Evolutionary conservation across 352 stramenopile species (phyloP), one percentile per base, ranked within the genome.

Genomic region (Globisporangium nagaii): DNA sequence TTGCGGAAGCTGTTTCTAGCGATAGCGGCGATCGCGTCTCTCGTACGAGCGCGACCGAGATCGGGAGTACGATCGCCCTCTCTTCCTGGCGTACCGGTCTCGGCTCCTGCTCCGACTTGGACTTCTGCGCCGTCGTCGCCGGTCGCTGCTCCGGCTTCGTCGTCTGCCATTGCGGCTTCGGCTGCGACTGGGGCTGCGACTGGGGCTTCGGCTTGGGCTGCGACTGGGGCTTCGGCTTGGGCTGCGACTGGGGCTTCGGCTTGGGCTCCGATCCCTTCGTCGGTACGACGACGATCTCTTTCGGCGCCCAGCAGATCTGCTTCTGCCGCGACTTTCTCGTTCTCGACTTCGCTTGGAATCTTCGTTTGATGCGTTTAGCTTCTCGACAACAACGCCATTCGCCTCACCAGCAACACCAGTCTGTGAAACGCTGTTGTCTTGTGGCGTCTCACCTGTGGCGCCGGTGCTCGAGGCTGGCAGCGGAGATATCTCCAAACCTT

Each of bases 131-230:
- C 50, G 42, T 31, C 50, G 46, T 2, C 58, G 41, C 17, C 41
- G 57, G 44, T 60, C 64, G 1, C 62, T 46, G 35, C 65, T 77
- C 19, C 65, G 55, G 34, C 71, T 76, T 1, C 71, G 63, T 46
- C 64, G 72, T 42, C 49, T 28, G 20, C 39, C 30, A 41, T 60
- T 66, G 24, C 42, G 53, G 35, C 58, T 69, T 28, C 32, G 52
- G 19, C 49, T 68, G 4, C 34, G 53, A 44, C 56, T 64, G 25
- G 51, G 53, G 13, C 40, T 34, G 17, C 43, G 45, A 56, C 31
- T 69, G 2, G n/a, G n/a, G n/a, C n/a, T n/a, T n/a, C 56, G 56
- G 36, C 30, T 30, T 37, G 46, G 45, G 30, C 50, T 52, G 7
- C 32, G 52, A 22, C 60, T 57, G 24, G 40, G 45, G 54, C 31